phyloP scores from a whole-genome alignment of 2,329 filamentous ascomycete genomes.

The Aspergillus brunneoviolaceus region DNA sequence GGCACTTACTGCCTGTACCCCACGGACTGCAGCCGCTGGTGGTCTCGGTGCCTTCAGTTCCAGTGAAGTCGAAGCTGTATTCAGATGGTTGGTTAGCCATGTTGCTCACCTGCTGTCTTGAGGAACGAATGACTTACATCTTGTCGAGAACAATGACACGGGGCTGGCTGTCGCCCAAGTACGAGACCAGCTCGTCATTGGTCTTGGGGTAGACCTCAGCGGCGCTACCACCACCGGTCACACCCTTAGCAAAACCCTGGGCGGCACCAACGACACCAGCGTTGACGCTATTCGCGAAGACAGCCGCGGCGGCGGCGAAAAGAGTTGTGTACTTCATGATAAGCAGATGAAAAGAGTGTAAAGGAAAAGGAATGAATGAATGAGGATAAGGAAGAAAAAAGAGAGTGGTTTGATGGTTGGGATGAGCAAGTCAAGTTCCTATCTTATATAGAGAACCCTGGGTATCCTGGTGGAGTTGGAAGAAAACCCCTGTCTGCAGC shows the following conservation, averaged over 20 bases:
- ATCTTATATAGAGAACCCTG: neutral
- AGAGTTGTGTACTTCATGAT: slow-evolving; percentile 18
- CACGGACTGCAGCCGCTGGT: slow-evolving; percentile 59
- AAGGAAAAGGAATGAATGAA: neutral
- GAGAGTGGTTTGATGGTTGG: neutral
- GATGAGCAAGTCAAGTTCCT: neutral
- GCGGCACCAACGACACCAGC: slow-evolving; percentile 32
- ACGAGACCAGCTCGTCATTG: slow-evolving; percentile 58
- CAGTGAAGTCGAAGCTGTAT: slow-evolving; percentile 19
- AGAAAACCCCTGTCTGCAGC: neutral
- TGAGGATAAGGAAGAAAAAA: neutral
- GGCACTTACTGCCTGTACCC: slow-evolving; percentile 54
- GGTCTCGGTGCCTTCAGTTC: slow-evolving; percentile 42
- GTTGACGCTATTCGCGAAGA: slow-evolving; percentile 9
- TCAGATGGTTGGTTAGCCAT: neutral
- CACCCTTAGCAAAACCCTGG: slow-evolving; percentile 54
- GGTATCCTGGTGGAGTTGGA: neutral
- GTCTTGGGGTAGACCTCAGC: slow-evolving; percentile 55
- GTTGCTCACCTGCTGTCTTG: neutral
- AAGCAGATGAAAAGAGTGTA: neutral
- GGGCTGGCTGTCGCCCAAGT: slow-evolving; percentile 55
- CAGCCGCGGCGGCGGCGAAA: slow-evolving; percentile 10
- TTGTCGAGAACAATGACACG: slow-evolving; percentile 54
- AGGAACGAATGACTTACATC: slow-evolving; percentile 8
- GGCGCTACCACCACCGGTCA: slow-evolving; percentile 61